Percentiles rank a stretch among this genome's conserved stretches.
These are phyloP conservation scores for Potentilla sterilis DNA, from an alignment of 306 rosid species.

Conservation along the genomic window DNA sequence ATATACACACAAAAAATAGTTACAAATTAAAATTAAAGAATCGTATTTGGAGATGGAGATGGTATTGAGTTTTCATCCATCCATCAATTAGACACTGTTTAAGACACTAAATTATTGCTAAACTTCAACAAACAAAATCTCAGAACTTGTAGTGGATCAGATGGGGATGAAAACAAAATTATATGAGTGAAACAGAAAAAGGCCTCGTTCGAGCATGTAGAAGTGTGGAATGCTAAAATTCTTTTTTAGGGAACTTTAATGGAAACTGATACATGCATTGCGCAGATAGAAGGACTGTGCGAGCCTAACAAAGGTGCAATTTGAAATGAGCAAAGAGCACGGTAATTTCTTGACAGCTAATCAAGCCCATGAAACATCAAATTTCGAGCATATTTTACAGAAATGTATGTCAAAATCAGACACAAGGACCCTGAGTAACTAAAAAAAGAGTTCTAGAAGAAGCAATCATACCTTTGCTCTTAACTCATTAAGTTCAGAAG, in stretches of 20 bases:
- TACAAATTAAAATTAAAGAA: too few species aligned
- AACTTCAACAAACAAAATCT: not conserved
- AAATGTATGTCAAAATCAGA: slow-evolving; percentile 15
- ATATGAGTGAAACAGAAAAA: not conserved
- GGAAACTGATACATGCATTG: not conserved
- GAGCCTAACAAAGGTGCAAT: not conserved
- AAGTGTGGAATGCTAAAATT: not conserved
- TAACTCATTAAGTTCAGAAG: slow-evolving; percentile 60
- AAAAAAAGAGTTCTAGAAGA: slow-evolving; percentile 21
- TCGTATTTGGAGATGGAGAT: not conserved
- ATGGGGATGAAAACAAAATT: not conserved
- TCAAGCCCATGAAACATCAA: slow-evolving; percentile 13
- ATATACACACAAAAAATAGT: not conserved
- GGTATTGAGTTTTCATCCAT: not conserved
- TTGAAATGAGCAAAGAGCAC: not conserved
- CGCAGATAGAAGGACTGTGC: not conserved
- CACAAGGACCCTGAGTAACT: slow-evolving; percentile 21
- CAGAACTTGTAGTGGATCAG: not conserved
- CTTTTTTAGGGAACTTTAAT: not conserved
- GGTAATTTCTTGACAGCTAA: not conserved
- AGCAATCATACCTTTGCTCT: slow-evolving; percentile 57
- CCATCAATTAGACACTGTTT: not conserved
- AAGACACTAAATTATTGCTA: not conserved
- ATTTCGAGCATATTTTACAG: not conserved
- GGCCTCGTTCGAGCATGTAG: not conserved